Conservation (phyloP, 495 filamentous ascomycete genomes). For the Xylaria bambusicola region DNA sequence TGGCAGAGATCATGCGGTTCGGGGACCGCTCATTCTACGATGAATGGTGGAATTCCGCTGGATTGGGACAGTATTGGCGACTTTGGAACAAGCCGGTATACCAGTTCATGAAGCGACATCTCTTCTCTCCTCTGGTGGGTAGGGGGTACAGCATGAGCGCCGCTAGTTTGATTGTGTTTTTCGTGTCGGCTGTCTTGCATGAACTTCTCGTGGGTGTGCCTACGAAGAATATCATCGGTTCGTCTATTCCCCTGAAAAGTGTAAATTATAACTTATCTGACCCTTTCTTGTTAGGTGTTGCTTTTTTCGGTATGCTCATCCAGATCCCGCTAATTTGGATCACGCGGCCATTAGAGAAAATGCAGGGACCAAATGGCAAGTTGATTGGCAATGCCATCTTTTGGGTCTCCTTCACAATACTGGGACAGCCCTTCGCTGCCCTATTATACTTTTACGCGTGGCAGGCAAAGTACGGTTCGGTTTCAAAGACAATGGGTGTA, state of each 20-base stretch:
- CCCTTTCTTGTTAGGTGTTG: conserved; percentile 67
- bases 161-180: conserved; percentile 78
- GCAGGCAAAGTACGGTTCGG: conserved; percentile 94
- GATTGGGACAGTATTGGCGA: conserved; percentile 86
- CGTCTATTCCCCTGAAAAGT: conserved; percentile 22
- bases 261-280: background rate
- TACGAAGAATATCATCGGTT: conserved; percentile 92
- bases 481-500: conserved; percentile 38
- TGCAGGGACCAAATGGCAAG: conserved; percentile 69
- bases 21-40: conserved; percentile 93
- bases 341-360: conserved; percentile 76
- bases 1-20: conserved; percentile 88
- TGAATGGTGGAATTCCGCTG: conserved; percentile 95
- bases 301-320: conserved; percentile 89
- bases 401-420: conserved; percentile 91
- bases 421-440: conserved; percentile 89
- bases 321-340: conserved; percentile 86
- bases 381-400: conserved; percentile 90
- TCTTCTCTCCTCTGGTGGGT: conserved; percentile 82
- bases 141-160: conserved; percentile 69
- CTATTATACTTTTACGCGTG: conserved; percentile 95
- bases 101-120: conserved; percentile 90
- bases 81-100: conserved; percentile 98
- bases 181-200: conserved; percentile 83
- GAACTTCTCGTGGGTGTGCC: conserved; percentile 93